Percentiles rank a stretch among this genome's conserved stretches.
These are phyloP conservation scores for Calonectria pseudoturangicola DNA, from an alignment of 2,329 filamentous ascomycete genomes.

Conservation along the genomic window DNA sequence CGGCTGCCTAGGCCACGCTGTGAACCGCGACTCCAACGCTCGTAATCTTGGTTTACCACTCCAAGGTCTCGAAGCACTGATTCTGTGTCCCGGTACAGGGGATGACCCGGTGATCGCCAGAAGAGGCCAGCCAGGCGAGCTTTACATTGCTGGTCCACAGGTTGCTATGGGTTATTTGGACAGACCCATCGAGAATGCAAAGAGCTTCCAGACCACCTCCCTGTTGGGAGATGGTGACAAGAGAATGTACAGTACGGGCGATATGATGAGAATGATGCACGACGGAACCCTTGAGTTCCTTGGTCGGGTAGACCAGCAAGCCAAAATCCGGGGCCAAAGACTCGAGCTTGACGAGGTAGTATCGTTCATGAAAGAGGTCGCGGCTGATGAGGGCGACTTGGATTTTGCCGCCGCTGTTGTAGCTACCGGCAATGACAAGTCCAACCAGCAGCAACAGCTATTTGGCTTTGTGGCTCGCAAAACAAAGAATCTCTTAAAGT, in stretches of 20 bases:
- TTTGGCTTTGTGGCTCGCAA: slow-evolving; percentile 12
- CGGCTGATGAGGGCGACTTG: background rate
- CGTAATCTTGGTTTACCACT: slow-evolving; percentile 17
- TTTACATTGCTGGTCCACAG: slow-evolving; percentile 11
- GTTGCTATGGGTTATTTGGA: slow-evolving; percentile 15
- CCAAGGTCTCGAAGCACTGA: background rate
- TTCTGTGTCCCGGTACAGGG: background rate
- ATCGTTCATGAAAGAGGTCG: slow-evolving; percentile 1
- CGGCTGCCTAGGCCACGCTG: background rate
- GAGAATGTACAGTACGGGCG: slow-evolving; percentile 1
- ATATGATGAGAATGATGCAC: slow-evolving; percentile 23
- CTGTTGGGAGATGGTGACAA: background rate
- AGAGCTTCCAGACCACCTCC: background rate
- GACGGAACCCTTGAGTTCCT: slow-evolving; percentile 17
- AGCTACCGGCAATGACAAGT: background rate
- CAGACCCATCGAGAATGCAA: background rate
- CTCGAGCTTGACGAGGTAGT: slow-evolving; percentile 12
- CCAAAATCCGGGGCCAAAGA: slow-evolving; percentile 4
- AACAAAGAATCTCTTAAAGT: background rate
- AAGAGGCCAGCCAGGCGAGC: slow-evolving; percentile 2
- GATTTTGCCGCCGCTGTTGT: slow-evolving; percentile 9
- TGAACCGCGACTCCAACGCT: slow-evolving; percentile 4
- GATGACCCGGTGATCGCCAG: background rate
- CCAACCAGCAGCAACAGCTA: slow-evolving; percentile 1
- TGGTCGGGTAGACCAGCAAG: background rate